phyloP scores from a whole-genome alignment of 108 stramenopile species.

The Skeletonema grethae region DNA sequence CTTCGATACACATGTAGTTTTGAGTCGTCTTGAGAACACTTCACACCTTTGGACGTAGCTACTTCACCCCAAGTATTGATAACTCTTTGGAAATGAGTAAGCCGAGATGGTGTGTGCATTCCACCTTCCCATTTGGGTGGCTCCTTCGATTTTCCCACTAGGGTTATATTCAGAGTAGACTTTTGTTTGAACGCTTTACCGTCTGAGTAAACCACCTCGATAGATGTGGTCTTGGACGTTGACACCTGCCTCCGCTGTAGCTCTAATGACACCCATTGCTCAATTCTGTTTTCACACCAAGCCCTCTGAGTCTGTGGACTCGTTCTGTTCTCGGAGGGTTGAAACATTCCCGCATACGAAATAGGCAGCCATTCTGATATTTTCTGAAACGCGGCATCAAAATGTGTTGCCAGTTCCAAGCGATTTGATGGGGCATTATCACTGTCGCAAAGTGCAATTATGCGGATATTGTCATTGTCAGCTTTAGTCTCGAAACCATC shows the following conservation, averaged over 20 bases:
- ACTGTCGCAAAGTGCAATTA: neutral
- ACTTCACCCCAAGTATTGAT: neutral
- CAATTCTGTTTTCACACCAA: neutral
- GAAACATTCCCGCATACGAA: neutral
- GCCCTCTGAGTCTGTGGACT: neutral
- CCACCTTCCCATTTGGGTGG: neutral
- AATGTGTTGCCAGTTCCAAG: neutral
- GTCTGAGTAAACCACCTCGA: neutral
- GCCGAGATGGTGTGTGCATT: neutral
- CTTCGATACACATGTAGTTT: neutral
- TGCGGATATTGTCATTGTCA: neutral
- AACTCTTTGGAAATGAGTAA: neutral
- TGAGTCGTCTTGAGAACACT: conserved; percentile 1
- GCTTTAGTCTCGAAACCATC: too few species aligned
- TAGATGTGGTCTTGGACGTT: neutral
- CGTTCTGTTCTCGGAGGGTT: neutral
- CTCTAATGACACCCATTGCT: neutral
- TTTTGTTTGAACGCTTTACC: neutral
- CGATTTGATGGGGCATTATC: too few species aligned
- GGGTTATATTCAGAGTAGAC: neutral
- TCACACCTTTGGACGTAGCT: neutral
- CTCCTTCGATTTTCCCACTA: neutral
- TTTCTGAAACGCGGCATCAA: neutral
- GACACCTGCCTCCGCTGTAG: neutral
- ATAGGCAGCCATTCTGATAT: conserved; percentile 2